Evolutionary conservation across 495 filamentous ascomycete species (phyloP), one percentile per base, ranked within the genome.

Genomic region (Staphylotrichum tortipilum): DNA sequence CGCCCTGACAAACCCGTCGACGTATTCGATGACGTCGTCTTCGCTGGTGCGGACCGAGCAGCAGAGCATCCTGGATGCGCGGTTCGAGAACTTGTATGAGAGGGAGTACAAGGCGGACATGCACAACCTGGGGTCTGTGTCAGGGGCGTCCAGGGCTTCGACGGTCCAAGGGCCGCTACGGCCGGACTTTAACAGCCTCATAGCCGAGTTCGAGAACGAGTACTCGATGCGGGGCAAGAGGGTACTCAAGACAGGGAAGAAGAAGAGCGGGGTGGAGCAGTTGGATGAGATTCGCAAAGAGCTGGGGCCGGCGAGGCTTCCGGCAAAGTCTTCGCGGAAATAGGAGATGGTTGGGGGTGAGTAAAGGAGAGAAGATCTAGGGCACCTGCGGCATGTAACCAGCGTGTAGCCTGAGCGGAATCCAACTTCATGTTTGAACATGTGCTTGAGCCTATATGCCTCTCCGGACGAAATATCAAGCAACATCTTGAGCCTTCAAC

Each of bases 21-120:
- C 78, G 14, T 97, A 95, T 70, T 95, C 89, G n/a, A 99, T 97
- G 94, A 89, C 85, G 0, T 94, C 87, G 6, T 95, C 92, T 0
- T 84, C 89, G 0, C 73, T 97, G 7, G 79, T 84, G 18, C 80
- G 94, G 35, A 97, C 91, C 2, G 92, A 95, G 53, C 88, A 88
- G n/a, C 76, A 89, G 31, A 81, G 82, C 5, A 77, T 89, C 10
- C 74, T 97, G 17, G 94, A 99, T 63, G 82, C 82, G 36, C 81
- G 92, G 12, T 99, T 97, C 61, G 92, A 96, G 57, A 85, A 82
- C 70, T 77, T 95, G n/a, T n/a, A n/a, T 24, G 88, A 95, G 63
- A 84, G 86, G 56, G 70, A 85, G 48, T 95, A 95, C 64, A 72
- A 81, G n/a, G 76, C 82, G 11, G 86, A 91, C 48, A 77, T 83